These are phyloP conservation scores for Tylopilus sp. DNA, from an alignment of 768 basidiomycete genomes.

Conservation along the genomic window DNA sequence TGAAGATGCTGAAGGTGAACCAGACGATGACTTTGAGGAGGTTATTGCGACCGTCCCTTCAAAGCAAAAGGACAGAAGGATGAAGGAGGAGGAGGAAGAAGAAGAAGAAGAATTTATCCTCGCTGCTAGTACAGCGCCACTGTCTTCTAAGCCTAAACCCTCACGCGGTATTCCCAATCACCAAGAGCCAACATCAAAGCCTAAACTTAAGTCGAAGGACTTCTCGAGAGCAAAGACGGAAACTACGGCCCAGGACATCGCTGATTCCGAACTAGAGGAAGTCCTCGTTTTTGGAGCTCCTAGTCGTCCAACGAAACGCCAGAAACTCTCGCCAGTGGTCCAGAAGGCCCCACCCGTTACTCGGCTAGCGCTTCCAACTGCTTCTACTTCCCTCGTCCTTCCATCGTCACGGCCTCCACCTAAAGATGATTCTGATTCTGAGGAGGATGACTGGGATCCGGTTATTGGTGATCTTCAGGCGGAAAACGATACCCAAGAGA, in stretches of 20 bases:
- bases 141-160: constrained; percentile 34
- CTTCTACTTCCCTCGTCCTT: constrained; percentile 28
- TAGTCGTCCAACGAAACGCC: constrained; percentile 37
- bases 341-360: constrained; percentile 14
- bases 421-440: constrained; percentile 40
- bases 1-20: constrained; percentile 38
- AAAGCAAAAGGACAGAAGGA: constrained; percentile 32
- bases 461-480: constrained; percentile 30
- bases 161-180: constrained; percentile 26
- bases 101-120: constrained; percentile 35
- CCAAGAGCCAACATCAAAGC: constrained; percentile 21
- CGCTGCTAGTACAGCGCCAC: constrained; percentile 13
- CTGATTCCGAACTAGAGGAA: constrained; percentile 40
- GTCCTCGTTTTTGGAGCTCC: constrained; percentile 49
- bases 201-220: constrained; percentile 27
- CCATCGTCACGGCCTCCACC: constrained; percentile 28
- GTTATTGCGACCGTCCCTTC: constrained; percentile 32
- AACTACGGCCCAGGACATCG: constrained; percentile 4
- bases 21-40: constrained; percentile 45
- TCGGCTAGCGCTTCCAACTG: constrained; percentile 40
- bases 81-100: constrained; percentile 22
- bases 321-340: constrained; percentile 17
- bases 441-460: constrained; percentile 53
- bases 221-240: constrained; percentile 23
- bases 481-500: constrained; percentile 33